A percentile compares a stretch with the other conserved stretches of the same genome.
These are phyloP conservation scores for Phytophthora quininea DNA, from an alignment of 352 stramenopile species.

Conservation along the genomic window DNA sequence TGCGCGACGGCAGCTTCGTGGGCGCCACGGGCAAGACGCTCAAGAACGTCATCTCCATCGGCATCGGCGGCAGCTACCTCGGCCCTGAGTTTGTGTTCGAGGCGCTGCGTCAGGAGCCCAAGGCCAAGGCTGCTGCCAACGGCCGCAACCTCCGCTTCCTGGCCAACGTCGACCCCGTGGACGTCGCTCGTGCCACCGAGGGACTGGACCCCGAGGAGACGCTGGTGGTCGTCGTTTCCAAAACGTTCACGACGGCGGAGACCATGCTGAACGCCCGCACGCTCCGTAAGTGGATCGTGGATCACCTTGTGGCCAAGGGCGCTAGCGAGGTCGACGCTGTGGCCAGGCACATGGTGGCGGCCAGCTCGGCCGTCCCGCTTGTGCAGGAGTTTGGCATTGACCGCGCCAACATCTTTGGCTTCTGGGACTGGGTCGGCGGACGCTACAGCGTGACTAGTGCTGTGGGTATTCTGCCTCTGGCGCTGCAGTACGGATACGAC, in stretches of 20 bases:
- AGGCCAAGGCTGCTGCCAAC: conserved; percentile 81
- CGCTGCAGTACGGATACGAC: conserved; percentile 96
- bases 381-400: conserved; percentile 95
- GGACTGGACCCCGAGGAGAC: conserved; percentile 96
- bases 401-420: conserved; percentile 96
- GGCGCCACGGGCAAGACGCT: conserved; percentile 95
- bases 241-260: conserved; percentile 99
- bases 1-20: conserved; percentile 87
- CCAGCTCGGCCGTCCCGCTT: conserved; percentile 78
- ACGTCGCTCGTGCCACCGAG: conserved; percentile 90
- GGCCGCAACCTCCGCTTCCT: conserved; percentile 95
- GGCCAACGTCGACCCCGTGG: conserved; percentile 98
- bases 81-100: conserved; percentile 98
- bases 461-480: conserved; percentile 96
- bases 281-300: conserved; percentile 95
- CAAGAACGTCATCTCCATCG: conserved; percentile 96
- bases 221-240: conserved; percentile 97
- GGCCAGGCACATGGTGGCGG: conserved; percentile 94
- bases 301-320: conserved; percentile 90
- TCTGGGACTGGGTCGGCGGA: conserved; percentile 99
- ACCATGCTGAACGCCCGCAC: conserved; percentile 99
- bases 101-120: conserved; percentile 87
- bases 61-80: conserved; percentile 96
- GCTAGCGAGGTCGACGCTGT: conserved; percentile 87
- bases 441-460: conserved; percentile 98